Evolutionary conservation across 306 rosid species (phyloP).

Genomic region (Lathyrus aphaca): DNA sequence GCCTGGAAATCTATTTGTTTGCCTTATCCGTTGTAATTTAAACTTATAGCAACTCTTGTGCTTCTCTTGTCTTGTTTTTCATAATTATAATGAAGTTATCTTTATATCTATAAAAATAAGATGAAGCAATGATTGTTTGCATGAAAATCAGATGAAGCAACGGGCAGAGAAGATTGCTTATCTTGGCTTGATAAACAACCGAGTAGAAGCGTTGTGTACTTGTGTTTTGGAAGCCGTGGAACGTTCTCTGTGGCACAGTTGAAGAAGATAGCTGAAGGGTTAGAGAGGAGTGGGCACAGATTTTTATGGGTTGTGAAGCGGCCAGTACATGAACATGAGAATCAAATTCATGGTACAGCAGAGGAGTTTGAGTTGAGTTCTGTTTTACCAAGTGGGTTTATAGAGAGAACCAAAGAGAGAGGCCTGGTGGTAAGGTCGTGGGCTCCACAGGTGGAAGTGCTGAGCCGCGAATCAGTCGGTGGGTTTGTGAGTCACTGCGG

Average conservation of each 20-base stretch:
- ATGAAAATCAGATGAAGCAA: too few species aligned
- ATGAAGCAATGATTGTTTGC: too few species aligned
- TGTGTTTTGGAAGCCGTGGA: too few species aligned
- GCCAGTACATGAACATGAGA: background rate
- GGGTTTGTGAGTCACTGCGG: slow-evolving; percentile 48
- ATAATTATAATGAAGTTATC: too few species aligned
- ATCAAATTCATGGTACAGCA: background rate
- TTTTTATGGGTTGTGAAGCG: too few species aligned
- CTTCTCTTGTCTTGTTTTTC: rapidly evolving
- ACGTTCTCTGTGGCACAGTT: too few species aligned
- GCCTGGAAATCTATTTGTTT: background rate
- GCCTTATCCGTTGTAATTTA: background rate
- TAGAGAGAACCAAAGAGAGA: slow-evolving; percentile 37
- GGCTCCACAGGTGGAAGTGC: slow-evolving; percentile 47
- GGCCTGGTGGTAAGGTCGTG: slow-evolving; percentile 39
- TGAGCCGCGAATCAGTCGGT: slow-evolving; percentile 36
- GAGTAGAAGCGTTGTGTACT: too few species aligned
- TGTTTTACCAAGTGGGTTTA: slow-evolving; percentile 37
- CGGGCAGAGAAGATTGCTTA: too few species aligned
- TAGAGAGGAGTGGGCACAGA: too few species aligned
- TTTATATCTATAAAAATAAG: too few species aligned
- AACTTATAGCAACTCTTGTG: background rate
- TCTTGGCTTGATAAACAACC: too few species aligned
- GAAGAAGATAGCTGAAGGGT: too few species aligned
- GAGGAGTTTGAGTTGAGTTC: slow-evolving; percentile 22